Percentiles rank a stretch among this genome's conserved stretches.
Conservation (phyloP, 257 asterid genomes). For the Asclepias syriaca region DNA sequence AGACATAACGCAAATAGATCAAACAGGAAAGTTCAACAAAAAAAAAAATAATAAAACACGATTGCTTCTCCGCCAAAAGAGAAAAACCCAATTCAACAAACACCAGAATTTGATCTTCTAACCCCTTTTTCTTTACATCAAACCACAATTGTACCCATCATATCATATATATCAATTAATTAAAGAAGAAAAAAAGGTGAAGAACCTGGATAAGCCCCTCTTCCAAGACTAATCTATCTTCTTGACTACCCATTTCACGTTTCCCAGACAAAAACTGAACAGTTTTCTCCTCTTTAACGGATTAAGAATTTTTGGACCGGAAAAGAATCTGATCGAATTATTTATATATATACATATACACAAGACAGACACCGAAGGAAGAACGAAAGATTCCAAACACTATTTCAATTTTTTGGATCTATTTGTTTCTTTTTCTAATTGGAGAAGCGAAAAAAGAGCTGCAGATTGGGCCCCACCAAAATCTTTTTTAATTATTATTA, state of each 20-base stretch:
- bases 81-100: not conserved
- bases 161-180: not conserved
- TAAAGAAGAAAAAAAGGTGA: not conserved
- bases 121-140: not conserved
- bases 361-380: not conserved
- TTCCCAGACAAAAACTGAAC: not conserved
- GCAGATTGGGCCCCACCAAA: too few species aligned
- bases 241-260: slow-evolving; percentile 46
- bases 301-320: not conserved
- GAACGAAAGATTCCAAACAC: not conserved
- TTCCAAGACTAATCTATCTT: slow-evolving; percentile 60
- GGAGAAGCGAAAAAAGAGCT: too few species aligned
- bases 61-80: not conserved
- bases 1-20: not conserved
- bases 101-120: not conserved
- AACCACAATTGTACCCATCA: not conserved
- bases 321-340: not conserved
- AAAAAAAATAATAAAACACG: not conserved
- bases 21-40: not conserved
- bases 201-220: slow-evolving; percentile 53
- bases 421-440: too few species aligned
- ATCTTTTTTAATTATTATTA: too few species aligned
- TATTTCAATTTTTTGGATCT: too few species aligned
- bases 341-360: too few species aligned
- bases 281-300: not conserved